Base-by-base conservation (phyloP, 2,329 filamentous ascomycete species). In the Trichoderma brevicompactum region DNA sequence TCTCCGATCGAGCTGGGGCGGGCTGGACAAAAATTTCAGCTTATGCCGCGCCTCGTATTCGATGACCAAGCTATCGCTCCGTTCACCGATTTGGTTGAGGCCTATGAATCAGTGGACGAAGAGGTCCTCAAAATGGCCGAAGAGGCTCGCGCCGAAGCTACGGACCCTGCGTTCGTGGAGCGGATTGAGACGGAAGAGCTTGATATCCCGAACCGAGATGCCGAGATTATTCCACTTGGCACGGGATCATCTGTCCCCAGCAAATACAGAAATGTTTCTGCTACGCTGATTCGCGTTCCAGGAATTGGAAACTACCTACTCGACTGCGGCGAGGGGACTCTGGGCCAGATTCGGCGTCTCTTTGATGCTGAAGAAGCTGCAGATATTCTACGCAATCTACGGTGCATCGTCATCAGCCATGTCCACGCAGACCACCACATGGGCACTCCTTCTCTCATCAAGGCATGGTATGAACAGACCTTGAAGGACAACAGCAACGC, bases 381-480 rank as follows among this genome's bases (percentile, higher is more conserved):
- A 34, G 82, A 88, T n/a, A 83, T 97, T 12, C 80, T 99, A n/a
- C 84, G 82, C 66, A 88, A 96, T 68, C 82, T 99, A 49, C 89
- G 89, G 62, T 86, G 88, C 70, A 89, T 99, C 68, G 96, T 92
- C 87, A 95, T 99, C 78, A 96, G 92, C 76, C 95, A 99, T 79
- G 82, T 96, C 68, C 95, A 99, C 77, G 95, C 95, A 5, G 95
- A 99, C 78, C 95, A 99, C 78, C 95, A 98, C 74, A 85, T 99
- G 19, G 95, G 95, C 34, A 91, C 88, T 1, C 83, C 87, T n/a
- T 86, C 88, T 6, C 81, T 98, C n/a, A 87, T 98, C 72, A 89
- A 86, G 72, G 91, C 91, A 6, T 97, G 93, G 92, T 87, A 92
- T 63, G 83, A 88, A 49, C 79, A 78, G 68, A 84, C 79, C 46